phyloP scores from a whole-genome alignment of 495 filamentous ascomycete genomes.

The Neurospora africana region DNA sequence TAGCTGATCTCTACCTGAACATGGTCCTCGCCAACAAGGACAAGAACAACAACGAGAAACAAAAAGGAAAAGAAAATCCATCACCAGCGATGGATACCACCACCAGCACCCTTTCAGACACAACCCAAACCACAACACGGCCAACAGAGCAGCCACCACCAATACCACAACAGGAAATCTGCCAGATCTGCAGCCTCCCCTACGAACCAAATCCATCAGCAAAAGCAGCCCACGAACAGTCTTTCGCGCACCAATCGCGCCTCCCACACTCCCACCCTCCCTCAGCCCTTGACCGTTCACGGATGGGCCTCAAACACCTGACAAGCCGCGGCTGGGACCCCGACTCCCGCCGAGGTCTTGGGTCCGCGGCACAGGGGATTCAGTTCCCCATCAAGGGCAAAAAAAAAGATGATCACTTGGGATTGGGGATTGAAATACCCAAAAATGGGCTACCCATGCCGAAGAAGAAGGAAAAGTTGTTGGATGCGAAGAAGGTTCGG shows the following conservation, averaged over 20 bases:
- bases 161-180: constrained; percentile 7
- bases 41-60: neutral
- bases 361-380: constrained; percentile 60
- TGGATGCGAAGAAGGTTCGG: constrained; percentile 61
- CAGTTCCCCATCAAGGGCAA: constrained; percentile 63
- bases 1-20: constrained; percentile 59
- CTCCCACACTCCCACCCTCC: constrained; percentile 75
- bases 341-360: constrained; percentile 64
- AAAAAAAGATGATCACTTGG: constrained; percentile 63
- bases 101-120: neutral
- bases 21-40: constrained; percentile 49
- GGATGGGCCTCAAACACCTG: constrained; percentile 66
- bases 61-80: neutral
- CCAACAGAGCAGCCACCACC: neutral
- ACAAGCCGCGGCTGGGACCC: constrained; percentile 80
- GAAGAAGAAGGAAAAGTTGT: constrained; percentile 42
- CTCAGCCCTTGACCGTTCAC: constrained; percentile 67
- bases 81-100: neutral
- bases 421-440: constrained; percentile 49
- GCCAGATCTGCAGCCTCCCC: constrained; percentile 29
- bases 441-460: constrained; percentile 25
- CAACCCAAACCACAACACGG: neutral
- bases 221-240: constrained; percentile 50
- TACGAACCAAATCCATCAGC: constrained; percentile 11
- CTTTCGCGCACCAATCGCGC: constrained; percentile 72